Evolutionary conservation across 2,329 filamentous ascomycete genomes (phyloP), one percentile per base, ranked within the genome.

Genomic region (Aspergillus quadrilineatus): DNA sequence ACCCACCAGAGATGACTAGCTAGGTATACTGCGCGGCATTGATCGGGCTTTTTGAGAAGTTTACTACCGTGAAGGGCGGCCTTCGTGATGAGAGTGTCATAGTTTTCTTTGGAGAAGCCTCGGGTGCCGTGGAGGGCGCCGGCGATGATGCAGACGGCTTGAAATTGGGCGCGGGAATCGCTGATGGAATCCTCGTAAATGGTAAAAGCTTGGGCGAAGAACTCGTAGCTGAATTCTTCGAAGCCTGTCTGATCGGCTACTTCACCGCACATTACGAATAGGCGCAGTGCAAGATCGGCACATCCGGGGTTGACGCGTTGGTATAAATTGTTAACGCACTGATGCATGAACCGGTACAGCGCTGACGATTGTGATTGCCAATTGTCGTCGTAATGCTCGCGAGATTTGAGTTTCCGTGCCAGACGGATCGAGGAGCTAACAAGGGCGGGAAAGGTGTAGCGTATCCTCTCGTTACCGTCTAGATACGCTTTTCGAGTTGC

Each of bases 1-100:
- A 92, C 90, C 94, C 94, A 99, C 94, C 94, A 99, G 51, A 99
- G 77, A 74, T 99, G 94, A 72, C 92, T 97, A 3, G 94, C 94
- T 64, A 99, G 79, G 69, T 97, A 99, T 9, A 99, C 94, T 0
- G 94, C 94, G 26, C 94, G 87, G 73, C 94, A 99, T 76, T 99
- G 94, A 72, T 99, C 94, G 1, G 94, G 95, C 78, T 99, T 99
- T 76, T 96, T 93, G 65, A 99, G 82, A 63, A 99, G 80, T 74
- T 97, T 99, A 77, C 92, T 97, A 15, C 94, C 93, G 70, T 99
- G 95, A 64, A 97, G 83, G 2, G 95, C 93, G 64, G 92, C 95
- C 76, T 99, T 99, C 8, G 94, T 99, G 70, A 99, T 99, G 34
- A 99, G 81, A 0, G 94, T 99, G 73, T 99, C 95, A 75, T 97